Evolutionary conservation across 2,329 filamentous ascomycete species (phyloP), one percentile per base, ranked within the genome.

Genomic region (Calonectria crousiana): DNA sequence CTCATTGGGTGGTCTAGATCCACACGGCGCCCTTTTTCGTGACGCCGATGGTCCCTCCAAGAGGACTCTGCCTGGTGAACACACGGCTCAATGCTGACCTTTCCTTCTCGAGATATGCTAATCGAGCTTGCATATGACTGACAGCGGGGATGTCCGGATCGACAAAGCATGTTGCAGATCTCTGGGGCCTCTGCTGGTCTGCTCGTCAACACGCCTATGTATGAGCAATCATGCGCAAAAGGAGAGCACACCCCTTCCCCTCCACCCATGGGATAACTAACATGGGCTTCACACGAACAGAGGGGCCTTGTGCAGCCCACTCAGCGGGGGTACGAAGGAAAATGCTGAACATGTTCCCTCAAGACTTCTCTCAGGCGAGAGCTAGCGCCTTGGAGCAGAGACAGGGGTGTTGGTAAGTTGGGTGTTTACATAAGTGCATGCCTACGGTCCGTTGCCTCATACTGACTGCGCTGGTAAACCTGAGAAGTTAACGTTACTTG

Each of bases 121-220:
- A 41, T 62, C 14, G 34, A 30, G 36, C 56, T 11, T 62, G 23
- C 56, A 41, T 8, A 38, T 38, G 16, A 41, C 56, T 62, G 36
- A 62, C 56, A 62, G 56, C 34, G 56, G 56, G 36, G 56, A 44
- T 41, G 56, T 62, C 56, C 56, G 56, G 56, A 62, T 62, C 56
- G 26, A 38, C 36, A 28, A 14, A 26, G 38, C 56, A 28, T 26
- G 36, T 62, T 4, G 56, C 56, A 18, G 56, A 62, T 62, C 56
- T 10, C 23, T 13, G 14, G 36, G 16, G 56, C 38, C 14, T 28
- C 44, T 23, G n/a, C 16, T 34, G 28, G 14, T n/a, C 51, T 20
- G 28, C 30, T 30, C 26, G 23, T 23, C 23, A 41, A 16, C n/a
- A 9, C 36, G 23, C 23, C 34, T 18, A 32, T 60, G 56, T 18